Evolutionary conservation across 495 filamentous ascomycete species (phyloP).

Genomic region (Tricharina praecox): DNA sequence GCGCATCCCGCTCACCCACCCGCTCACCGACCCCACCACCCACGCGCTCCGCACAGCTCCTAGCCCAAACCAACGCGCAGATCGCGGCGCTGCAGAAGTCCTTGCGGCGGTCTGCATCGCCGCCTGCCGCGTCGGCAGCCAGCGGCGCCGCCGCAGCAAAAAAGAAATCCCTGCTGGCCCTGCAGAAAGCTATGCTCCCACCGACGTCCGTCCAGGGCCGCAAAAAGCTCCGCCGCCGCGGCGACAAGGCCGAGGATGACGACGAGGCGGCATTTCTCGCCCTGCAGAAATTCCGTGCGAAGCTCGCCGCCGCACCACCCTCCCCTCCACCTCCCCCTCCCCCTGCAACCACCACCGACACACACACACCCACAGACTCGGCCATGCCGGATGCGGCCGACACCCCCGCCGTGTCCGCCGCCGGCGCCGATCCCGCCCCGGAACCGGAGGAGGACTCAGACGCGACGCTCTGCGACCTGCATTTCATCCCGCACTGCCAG

Average conservation of each 20-base stretch:
- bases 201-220: slow-evolving; percentile 61
- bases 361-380: too few relatives aligned
- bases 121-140: slow-evolving; percentile 1
- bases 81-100: slow-evolving; percentile 82
- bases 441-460: slow-evolving; percentile 45
- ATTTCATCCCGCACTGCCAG: slow-evolving; percentile 85
- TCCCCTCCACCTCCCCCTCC: not conserved
- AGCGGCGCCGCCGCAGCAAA: slow-evolving; percentile 16
- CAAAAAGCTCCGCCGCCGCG: slow-evolving; percentile 40
- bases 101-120: slow-evolving; percentile 47
- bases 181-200: slow-evolving; percentile 58
- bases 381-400: too few relatives aligned
- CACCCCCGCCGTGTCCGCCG: too few relatives aligned
- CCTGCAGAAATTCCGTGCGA: slow-evolving; percentile 36
- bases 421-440: slow-evolving; percentile 7
- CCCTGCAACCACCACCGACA: not conserved
- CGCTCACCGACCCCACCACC: slow-evolving; percentile 9
- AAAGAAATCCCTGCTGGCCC: slow-evolving; percentile 44
- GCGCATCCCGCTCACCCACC: slow-evolving; percentile 13
- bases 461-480: slow-evolving; percentile 61
- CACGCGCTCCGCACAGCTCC: not conserved
- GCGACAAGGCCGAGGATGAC: slow-evolving; percentile 27
- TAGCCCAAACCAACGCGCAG: slow-evolving; percentile 65
- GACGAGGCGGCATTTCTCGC: slow-evolving; percentile 19
- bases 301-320: slow-evolving; percentile 41